These are phyloP conservation scores for Plectranthus barbatus DNA, from an alignment of 257 asterid genomes.

Conservation along the genomic window DNA sequence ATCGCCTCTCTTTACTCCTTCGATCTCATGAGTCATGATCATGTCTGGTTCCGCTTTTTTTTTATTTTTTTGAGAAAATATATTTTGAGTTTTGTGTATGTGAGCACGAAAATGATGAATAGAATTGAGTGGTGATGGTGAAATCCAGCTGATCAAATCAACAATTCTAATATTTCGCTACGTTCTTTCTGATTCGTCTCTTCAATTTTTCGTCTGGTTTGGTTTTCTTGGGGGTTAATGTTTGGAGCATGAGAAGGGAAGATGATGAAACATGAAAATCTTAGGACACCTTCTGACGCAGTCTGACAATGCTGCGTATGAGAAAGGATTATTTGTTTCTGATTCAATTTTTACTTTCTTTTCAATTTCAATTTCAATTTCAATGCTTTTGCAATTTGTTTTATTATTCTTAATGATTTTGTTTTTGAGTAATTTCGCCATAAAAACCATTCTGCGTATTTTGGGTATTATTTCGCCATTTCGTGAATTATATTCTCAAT, in stretches of 20 bases:
- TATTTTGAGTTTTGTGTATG: neutral
- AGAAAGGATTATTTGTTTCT: slow-evolving; percentile 14
- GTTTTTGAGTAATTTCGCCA: too few relatives aligned
- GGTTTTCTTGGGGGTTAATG: neutral
- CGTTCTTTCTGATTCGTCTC: slow-evolving; percentile 37
- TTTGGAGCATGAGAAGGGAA: neutral
- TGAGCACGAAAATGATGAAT: slow-evolving; percentile 24
- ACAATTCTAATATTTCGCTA: slow-evolving; percentile 19
- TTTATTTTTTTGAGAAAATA: neutral
- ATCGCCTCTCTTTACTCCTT: neutral
- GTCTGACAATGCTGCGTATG: slow-evolving; percentile 27
- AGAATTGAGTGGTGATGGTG: slow-evolving; percentile 22
- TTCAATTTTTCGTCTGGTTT: neutral
- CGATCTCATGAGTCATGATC: too few relatives aligned
- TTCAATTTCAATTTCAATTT: too few relatives aligned
- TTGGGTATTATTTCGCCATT: too few relatives aligned
- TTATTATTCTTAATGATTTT: too few relatives aligned
- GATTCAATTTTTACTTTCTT: too few relatives aligned
- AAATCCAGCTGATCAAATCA: slow-evolving; percentile 21
- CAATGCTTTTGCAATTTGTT: too few relatives aligned
- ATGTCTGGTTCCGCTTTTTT: neutral
- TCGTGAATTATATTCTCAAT: too few relatives aligned
- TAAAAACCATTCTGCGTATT: too few relatives aligned
- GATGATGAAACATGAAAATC: slow-evolving; percentile 19
- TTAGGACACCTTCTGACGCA: slow-evolving; percentile 35